Evolutionary conservation across 106 monocot species (phyloP).

Genomic region (Amphibolis antarctica): DNA sequence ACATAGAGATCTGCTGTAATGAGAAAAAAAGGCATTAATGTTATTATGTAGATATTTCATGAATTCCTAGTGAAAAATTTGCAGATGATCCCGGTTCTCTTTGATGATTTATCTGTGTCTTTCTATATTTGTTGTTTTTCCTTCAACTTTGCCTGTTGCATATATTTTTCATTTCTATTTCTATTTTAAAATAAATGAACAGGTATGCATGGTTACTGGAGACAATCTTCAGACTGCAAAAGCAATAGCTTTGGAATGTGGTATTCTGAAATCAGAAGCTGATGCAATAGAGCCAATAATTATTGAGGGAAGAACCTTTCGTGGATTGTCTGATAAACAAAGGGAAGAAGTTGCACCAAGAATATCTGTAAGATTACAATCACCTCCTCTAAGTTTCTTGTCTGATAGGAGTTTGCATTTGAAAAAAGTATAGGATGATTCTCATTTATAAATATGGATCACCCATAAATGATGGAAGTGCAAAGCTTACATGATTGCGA

Average conservation of each 20-base stretch:
- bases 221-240: constrained; percentile 64
- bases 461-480: no score
- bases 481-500: no score
- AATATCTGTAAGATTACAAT: constrained; percentile 43
- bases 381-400: background rate
- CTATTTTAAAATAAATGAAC: background rate
- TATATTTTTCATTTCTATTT: background rate
- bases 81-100: no score
- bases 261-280: constrained; percentile 55
- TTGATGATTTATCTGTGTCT: background rate
- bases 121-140: background rate
- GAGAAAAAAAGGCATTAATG: no score
- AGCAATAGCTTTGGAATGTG: constrained; percentile 93
- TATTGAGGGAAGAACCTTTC: constrained; percentile 32
- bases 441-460: no score
- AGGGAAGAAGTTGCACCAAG: constrained; percentile 65
- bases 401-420: background rate
- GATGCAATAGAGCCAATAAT: constrained; percentile 34
- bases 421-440: background rate
- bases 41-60: no score
- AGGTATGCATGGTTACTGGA: constrained; percentile 84
- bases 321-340: constrained; percentile 51
- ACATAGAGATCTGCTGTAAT: no score
- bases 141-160: background rate
- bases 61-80: no score